Evolutionary conservation across 2,329 filamentous ascomycete species (phyloP).

Genomic region (Cordyceps pruinosa): DNA sequence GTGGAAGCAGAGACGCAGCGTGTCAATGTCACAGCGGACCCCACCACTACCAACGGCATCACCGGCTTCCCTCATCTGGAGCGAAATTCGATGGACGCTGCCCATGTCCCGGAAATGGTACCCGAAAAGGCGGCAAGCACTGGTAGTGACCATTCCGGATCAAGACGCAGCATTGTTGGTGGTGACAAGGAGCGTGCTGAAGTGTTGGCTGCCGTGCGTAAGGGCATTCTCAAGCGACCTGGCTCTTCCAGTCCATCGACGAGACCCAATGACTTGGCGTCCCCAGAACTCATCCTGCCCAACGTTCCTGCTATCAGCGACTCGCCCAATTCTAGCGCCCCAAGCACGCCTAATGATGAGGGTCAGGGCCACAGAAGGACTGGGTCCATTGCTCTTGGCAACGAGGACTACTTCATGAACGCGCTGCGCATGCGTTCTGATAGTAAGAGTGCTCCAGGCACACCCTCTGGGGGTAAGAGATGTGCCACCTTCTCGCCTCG

Average conservation of each 20-base stretch:
- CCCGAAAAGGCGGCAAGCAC: constrained; percentile 50
- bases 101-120: constrained; percentile 35
- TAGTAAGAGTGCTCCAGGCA: constrained; percentile 72
- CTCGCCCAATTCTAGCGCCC: constrained; percentile 77
- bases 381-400: constrained; percentile 67
- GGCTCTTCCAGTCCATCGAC: constrained; percentile 62
- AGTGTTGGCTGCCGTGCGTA: constrained; percentile 84
- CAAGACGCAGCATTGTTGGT: constrained; percentile 83
- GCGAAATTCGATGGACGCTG: constrained; percentile 69
- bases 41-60: constrained; percentile 58
- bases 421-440: constrained; percentile 67
- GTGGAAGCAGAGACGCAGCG: constrained; percentile 44
- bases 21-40: constrained; percentile 48
- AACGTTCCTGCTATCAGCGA: constrained; percentile 60
- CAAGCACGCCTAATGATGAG: constrained; percentile 81
- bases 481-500: constrained; percentile 79
- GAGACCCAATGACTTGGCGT: constrained; percentile 49
- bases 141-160: constrained; percentile 52
- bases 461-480: constrained; percentile 63
- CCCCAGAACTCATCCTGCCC: constrained; percentile 50
- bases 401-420: constrained; percentile 85
- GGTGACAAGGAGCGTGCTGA: constrained; percentile 87
- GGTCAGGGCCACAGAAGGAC: constrained; percentile 57
- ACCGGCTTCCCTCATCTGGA: constrained; percentile 82
- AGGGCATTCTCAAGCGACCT: constrained; percentile 84